These are phyloP conservation scores for Acanthochlamys bracteata DNA, from an alignment of 106 monocot genomes.

Conservation along the genomic window DNA sequence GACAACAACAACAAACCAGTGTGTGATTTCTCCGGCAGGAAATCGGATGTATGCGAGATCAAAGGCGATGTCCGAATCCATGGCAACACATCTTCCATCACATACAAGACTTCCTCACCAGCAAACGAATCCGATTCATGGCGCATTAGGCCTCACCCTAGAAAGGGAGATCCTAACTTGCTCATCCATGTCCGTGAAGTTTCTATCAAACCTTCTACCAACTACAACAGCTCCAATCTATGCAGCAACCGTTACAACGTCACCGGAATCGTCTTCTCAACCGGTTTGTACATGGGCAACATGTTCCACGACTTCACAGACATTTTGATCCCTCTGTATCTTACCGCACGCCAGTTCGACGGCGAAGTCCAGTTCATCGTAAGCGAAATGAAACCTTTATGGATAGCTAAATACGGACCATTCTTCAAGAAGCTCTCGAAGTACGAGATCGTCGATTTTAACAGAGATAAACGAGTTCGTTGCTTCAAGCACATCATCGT, in stretches of 20 bases:
- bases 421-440: constrained; percentile 21
- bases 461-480: constrained; percentile 17
- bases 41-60: constrained; percentile 27
- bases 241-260: constrained; percentile 5
- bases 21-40: constrained; percentile 16
- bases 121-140: constrained; percentile 30
- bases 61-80: constrained; percentile 24
- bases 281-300: constrained; percentile 33
- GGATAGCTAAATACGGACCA: constrained; percentile 25
- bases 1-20: too few relatives aligned
- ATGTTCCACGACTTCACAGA: constrained; percentile 47
- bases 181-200: constrained; percentile 26
- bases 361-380: constrained; percentile 42
- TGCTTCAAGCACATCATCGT: constrained; percentile 25
- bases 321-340: constrained; percentile 40
- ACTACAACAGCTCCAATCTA: background rate
- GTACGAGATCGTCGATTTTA: constrained; percentile 28
- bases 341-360: constrained; percentile 20
- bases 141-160: constrained; percentile 50
- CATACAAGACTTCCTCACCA: constrained; percentile 6
- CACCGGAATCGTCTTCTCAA: constrained; percentile 27
- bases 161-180: constrained; percentile 37
- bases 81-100: constrained; percentile 20
- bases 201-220: background rate
- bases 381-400: constrained; percentile 16